These are phyloP conservation scores for Volutella citrinella DNA, from an alignment of 2,329 filamentous ascomycete genomes.

Conservation along the genomic window DNA sequence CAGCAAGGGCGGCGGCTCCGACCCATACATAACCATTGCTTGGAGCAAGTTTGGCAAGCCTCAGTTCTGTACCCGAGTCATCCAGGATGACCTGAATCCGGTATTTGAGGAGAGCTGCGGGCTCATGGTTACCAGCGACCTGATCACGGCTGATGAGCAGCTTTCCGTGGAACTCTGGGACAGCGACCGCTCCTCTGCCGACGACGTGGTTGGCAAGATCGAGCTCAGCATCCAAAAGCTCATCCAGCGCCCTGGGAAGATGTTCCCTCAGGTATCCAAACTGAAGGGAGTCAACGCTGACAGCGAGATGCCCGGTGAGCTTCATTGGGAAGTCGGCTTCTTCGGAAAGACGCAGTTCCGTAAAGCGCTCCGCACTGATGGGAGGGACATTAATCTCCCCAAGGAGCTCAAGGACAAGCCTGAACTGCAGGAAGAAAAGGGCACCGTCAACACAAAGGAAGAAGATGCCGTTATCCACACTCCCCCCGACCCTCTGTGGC, in stretches of 20 bases:
- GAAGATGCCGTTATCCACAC: slow-evolving; percentile 88
- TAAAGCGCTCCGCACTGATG: slow-evolving; percentile 79
- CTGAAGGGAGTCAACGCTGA: slow-evolving; percentile 79
- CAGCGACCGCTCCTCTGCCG: slow-evolving; percentile 85
- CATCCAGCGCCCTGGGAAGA: slow-evolving; percentile 85
- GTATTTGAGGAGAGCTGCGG: slow-evolving; percentile 87
- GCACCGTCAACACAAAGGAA: slow-evolving; percentile 63
- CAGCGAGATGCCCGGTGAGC: slow-evolving; percentile 85
- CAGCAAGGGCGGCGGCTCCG: slow-evolving; percentile 81
- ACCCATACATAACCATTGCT: slow-evolving; percentile 91
- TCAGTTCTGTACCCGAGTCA: slow-evolving; percentile 95
- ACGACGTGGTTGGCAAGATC: slow-evolving; percentile 93
- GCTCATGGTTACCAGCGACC: slow-evolving; percentile 79
- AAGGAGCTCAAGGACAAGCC: slow-evolving; percentile 69
- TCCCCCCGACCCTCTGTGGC: slow-evolving; percentile 94
- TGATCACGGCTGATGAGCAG: slow-evolving; percentile 92
- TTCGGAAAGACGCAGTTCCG: slow-evolving; percentile 90
- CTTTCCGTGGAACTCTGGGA: slow-evolving; percentile 95
- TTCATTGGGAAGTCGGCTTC: slow-evolving; percentile 95
- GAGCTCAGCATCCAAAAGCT: slow-evolving; percentile 93
- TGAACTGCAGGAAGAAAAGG: slow-evolving; percentile 82
- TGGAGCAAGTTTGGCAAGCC: slow-evolving; percentile 98
- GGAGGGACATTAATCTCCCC: slow-evolving; percentile 76
- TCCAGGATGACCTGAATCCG: slow-evolving; percentile 90
- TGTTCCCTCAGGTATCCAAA: slow-evolving; percentile 86